These are phyloP conservation scores for Thielaviopsis musarum DNA, from an alignment of 2,329 filamentous ascomycete genomes.

Conservation along the genomic window DNA sequence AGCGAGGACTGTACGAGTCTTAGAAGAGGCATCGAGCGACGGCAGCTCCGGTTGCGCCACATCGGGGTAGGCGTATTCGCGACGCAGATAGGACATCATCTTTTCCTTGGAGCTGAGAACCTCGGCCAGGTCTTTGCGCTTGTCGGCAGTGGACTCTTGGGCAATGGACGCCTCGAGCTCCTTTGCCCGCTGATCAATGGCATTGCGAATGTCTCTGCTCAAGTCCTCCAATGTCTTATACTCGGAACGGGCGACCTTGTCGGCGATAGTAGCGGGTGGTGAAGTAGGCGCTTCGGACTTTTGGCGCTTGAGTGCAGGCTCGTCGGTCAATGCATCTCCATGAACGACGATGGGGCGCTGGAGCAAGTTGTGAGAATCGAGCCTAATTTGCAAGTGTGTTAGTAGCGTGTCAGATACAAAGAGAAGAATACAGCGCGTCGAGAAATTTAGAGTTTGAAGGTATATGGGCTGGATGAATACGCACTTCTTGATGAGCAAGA, in stretches of 20 bases:
- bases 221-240: conserved; percentile 50
- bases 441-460: conserved; percentile 7
- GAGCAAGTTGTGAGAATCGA: conserved; percentile 22
- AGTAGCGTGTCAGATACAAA: background rate
- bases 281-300: conserved; percentile 31
- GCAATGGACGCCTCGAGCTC: conserved; percentile 26
- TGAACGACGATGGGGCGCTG: conserved; percentile 30
- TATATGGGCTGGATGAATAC: conserved; percentile 12
- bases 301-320: conserved; percentile 43
- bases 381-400: conserved; percentile 23
- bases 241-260: conserved; percentile 32
- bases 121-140: conserved; percentile 12
- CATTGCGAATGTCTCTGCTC: conserved; percentile 37
- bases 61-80: conserved; percentile 37
- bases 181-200: conserved; percentile 30
- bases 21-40: conserved; percentile 2
- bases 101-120: conserved; percentile 22
- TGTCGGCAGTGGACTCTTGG: conserved; percentile 12
- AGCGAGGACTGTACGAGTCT: conserved; percentile 44
- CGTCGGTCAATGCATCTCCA: conserved; percentile 33
- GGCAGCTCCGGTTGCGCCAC: background rate
- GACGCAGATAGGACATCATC: conserved; percentile 44
- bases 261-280: conserved; percentile 29
- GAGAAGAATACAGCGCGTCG: background rate
- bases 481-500: conserved; percentile 24